Conservation (phyloP, 192 early-diverging fungal species). For the Coemansia sp. region DNA sequence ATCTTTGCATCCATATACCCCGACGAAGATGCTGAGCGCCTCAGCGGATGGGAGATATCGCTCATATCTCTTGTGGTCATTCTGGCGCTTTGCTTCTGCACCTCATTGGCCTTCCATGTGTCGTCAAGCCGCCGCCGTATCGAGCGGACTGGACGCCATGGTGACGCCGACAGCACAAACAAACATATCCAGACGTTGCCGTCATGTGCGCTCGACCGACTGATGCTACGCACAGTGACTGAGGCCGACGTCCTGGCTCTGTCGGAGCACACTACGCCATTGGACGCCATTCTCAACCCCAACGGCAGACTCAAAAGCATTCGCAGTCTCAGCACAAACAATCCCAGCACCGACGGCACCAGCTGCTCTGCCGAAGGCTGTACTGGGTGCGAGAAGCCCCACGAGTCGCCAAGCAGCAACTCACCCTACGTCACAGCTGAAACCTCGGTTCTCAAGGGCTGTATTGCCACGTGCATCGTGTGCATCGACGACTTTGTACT, state of each 20-base stretch:
- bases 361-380: slow-evolving; percentile 1
- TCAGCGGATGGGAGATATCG: slow-evolving; percentile 54
- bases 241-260: slow-evolving; percentile 35
- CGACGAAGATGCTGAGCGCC: slow-evolving; percentile 30
- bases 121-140: slow-evolving; percentile 23
- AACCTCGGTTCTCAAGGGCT: slow-evolving; percentile 25
- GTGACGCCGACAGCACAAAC: not conserved
- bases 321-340: not conserved
- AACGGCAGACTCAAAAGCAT: slow-evolving; percentile 17
- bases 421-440: not conserved
- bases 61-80: slow-evolving; percentile 49
- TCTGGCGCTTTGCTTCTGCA: slow-evolving; percentile 48
- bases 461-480: slow-evolving; percentile 57
- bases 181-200: slow-evolving; percentile 50
- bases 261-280: slow-evolving; percentile 41
- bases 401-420: not conserved
- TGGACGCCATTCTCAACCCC: slow-evolving; percentile 44
- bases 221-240: slow-evolving; percentile 44
- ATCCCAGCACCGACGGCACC: not conserved
- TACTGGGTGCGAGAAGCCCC: not conserved
- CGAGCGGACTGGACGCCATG: not conserved
- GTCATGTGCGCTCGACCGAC: slow-evolving; percentile 46
- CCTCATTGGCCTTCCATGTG: slow-evolving; percentile 46
- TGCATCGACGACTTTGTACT: slow-evolving; percentile 58
- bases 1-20: slow-evolving; percentile 53